These are phyloP conservation scores for Pseudopithomyces maydicus DNA, from an alignment of 2,329 filamentous ascomycete genomes.

Conservation along the genomic window DNA sequence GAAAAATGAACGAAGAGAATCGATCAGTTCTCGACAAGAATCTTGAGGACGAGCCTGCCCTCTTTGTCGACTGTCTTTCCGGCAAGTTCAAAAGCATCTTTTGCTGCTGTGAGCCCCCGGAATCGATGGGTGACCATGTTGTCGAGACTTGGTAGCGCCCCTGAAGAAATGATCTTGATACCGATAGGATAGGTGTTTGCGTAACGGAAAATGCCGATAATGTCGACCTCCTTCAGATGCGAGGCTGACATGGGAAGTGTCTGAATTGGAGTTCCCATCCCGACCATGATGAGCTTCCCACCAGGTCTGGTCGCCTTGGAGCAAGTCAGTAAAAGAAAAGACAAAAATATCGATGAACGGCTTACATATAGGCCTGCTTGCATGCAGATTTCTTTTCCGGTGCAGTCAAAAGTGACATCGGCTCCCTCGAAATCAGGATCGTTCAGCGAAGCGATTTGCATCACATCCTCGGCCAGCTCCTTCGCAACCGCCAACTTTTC, in stretches of 20 bases:
- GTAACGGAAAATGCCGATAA: conserved; percentile 79
- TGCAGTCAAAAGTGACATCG: conserved; percentile 49
- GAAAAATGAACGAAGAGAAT: not conserved
- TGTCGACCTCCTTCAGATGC: conserved; percentile 75
- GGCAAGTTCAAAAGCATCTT: conserved; percentile 58
- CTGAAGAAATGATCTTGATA: conserved; percentile 58
- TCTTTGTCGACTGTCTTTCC: conserved; percentile 57
- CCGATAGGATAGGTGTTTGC: conserved; percentile 65
- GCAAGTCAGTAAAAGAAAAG: conserved; percentile 14
- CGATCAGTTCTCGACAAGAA: conserved; percentile 38
- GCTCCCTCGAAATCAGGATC: conserved; percentile 46
- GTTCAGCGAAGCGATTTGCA: conserved; percentile 42
- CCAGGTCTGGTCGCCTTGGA: conserved; percentile 51
- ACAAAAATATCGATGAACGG: not conserved
- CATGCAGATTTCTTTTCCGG: conserved; percentile 50
- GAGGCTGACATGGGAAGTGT: conserved; percentile 75
- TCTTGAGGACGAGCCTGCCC: conserved; percentile 60
- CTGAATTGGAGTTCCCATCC: conserved; percentile 70
- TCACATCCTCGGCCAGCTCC: conserved; percentile 41
- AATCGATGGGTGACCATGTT: conserved; percentile 61
- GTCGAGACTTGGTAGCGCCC: conserved; percentile 55
- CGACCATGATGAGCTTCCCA: conserved; percentile 60
- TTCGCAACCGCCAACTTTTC: conserved; percentile 43
- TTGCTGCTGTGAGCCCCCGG: conserved; percentile 52
- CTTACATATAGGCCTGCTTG: conserved; percentile 49